A percentile compares a stretch with the other conserved stretches of the same genome.
phyloP scores from a whole-genome alignment of 1,139 yeast species.

The Hansenula sp. region DNA sequence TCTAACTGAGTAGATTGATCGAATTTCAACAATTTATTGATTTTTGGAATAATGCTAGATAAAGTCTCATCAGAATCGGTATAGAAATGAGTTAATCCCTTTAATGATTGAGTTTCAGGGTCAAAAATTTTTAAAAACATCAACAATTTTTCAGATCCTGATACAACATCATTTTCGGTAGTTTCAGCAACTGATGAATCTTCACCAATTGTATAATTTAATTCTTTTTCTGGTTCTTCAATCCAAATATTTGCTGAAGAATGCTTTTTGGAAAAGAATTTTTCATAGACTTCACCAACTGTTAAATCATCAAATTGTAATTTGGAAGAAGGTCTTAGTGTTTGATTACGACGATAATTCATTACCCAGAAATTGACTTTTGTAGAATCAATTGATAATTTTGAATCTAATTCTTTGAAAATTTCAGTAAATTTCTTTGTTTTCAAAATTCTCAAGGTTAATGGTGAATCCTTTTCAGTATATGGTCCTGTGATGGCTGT shows the following conservation, averaged over 20 bases:
- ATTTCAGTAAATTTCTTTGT: constrained; percentile 51
- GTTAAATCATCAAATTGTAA: constrained; percentile 38
- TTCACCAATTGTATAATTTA: constrained; percentile 8
- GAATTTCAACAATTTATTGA: constrained; percentile 46
- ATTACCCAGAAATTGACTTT: constrained; percentile 62
- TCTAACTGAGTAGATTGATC: constrained; percentile 35
- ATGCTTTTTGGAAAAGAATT: constrained; percentile 18
- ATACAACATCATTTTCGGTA: constrained; percentile 13
- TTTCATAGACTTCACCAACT: constrained; percentile 41
- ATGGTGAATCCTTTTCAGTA: constrained; percentile 47
- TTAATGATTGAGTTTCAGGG: constrained; percentile 44
- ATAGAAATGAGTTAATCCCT: constrained; percentile 62
- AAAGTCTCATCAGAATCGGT: constrained; percentile 50
- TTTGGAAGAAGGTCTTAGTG: constrained; percentile 60
- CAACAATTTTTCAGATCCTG: constrained; percentile 38
- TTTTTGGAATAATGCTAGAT: constrained; percentile 37
- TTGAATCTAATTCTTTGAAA: constrained; percentile 44
- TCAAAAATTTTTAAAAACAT: constrained; percentile 75
- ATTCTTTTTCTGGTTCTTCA: constrained; percentile 24
- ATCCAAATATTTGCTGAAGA: constrained; percentile 22
- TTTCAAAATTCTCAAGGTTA: constrained; percentile 51
- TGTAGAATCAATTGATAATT: constrained; percentile 35
- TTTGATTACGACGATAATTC: constrained; percentile 68
- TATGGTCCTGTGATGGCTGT: constrained; percentile 41
- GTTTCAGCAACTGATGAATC: constrained; percentile 4